phyloP scores from a whole-genome alignment of 2,329 filamentous ascomycete genomes.

The Penicillium verrucosum region DNA sequence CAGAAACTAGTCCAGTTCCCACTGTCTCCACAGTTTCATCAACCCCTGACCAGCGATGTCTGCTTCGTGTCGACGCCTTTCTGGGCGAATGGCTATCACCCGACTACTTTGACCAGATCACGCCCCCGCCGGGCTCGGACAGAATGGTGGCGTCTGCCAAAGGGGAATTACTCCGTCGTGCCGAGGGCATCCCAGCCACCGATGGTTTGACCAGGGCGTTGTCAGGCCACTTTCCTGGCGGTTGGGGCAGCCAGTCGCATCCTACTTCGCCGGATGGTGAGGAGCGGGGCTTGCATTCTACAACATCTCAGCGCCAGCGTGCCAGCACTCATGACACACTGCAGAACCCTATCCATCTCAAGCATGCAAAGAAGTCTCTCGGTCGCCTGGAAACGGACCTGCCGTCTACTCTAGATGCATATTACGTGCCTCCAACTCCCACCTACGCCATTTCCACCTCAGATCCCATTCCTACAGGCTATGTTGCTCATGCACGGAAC shows the following conservation, averaged over 20 bases:
- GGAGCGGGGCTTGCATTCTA: constrained; percentile 18
- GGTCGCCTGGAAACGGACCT: constrained; percentile 35
- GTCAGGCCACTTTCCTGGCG: constrained; percentile 53
- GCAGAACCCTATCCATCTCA: constrained; percentile 23
- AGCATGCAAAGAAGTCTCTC: constrained; percentile 22
- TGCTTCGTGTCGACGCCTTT: constrained; percentile 81
- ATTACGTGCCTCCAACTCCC: constrained; percentile 74
- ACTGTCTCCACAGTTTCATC: neutral
- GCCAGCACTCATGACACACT: constrained; percentile 47
- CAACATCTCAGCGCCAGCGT: constrained; percentile 38
- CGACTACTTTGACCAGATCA: constrained; percentile 90
- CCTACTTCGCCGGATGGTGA: constrained; percentile 24
- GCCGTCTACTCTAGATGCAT: constrained; percentile 30
- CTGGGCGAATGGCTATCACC: constrained; percentile 93
- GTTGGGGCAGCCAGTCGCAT: constrained; percentile 49
- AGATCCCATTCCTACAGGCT: constrained; percentile 80
- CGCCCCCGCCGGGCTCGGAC: constrained; percentile 77
- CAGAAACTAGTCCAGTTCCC: constrained; percentile 1
- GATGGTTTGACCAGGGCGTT: constrained; percentile 38
- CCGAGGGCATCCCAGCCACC: constrained; percentile 57
- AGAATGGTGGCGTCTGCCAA: constrained; percentile 89
- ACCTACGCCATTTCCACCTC: constrained; percentile 78
- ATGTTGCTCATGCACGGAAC: constrained; percentile 85
- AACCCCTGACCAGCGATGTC: constrained; percentile 19
- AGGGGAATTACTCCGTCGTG: constrained; percentile 74